These are phyloP conservation scores for Botrytis pseudocinerea DNA, from an alignment of 2,329 filamentous ascomycete genomes.

Conservation along the genomic window DNA sequence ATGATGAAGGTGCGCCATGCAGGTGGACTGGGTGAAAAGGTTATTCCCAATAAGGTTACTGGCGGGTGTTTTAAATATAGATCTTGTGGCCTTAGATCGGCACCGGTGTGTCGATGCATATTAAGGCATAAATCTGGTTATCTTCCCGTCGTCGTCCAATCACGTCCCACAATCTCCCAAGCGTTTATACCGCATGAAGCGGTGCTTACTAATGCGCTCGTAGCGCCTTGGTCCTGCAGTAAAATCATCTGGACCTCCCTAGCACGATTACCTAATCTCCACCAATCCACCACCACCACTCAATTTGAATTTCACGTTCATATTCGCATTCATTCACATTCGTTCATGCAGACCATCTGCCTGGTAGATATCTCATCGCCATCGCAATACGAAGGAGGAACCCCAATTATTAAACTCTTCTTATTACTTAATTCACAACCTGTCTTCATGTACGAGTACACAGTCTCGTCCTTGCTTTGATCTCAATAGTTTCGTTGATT, in stretches of 20 bases:
- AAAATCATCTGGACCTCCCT: not conserved
- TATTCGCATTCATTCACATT: not conserved
- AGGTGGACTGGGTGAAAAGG: not conserved
- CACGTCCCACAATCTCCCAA: not conserved
- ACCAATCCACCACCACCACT: not conserved
- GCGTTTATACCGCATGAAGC: not conserved
- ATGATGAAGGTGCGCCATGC: not conserved
- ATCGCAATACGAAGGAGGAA: not conserved
- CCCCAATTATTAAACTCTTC: too few species aligned
- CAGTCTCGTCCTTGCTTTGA: not conserved
- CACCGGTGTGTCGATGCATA: too few species aligned
- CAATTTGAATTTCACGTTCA: not conserved
- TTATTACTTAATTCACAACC: not conserved
- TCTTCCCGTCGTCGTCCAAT: not conserved
- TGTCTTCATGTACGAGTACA: too few species aligned
- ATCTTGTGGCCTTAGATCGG: not conserved
- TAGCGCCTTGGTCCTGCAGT: not conserved
- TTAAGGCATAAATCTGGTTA: not conserved
- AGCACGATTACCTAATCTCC: not conserved
- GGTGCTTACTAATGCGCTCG: not conserved
- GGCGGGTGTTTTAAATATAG: slow-evolving; percentile 1
- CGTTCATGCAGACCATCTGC: not conserved
- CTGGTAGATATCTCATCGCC: not conserved
- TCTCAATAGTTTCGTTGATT: not conserved
- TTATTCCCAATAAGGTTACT: not conserved